Evolutionary conservation across 257 asterid genomes (phyloP), one percentile per base, ranked within the genome.

Genomic region (Plectranthus barbatus): DNA sequence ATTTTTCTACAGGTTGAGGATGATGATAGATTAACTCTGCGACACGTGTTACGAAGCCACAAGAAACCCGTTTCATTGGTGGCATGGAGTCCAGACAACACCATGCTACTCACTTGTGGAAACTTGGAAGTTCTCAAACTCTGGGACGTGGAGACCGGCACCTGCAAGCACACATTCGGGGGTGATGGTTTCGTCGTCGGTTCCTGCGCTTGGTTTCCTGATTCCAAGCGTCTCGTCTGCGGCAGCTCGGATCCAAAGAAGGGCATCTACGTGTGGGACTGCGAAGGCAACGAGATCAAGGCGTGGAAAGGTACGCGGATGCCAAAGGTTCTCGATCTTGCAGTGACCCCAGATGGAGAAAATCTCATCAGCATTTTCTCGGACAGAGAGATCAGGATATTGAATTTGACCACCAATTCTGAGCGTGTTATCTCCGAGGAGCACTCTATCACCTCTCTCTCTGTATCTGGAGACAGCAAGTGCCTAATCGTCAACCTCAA

Each of bases 191-290:
- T 88, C 74, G 59, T 73, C 3, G 84, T 88, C 72, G 83, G 92
- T 74, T 91, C 95, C 26, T 91, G 98, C 70, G 98, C 96, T 60
- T 91, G 98, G 98, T 88, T 91, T 74, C 98, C 96, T 10, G 95
- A 91, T 80, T 91, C 98, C 52, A 83, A 74, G 79, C 79, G 90
- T 52, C 82, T 91, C 19, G 96, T 88, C 61, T 91, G 95, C 66
- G 98, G 98, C 78, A 88, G 96, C 81, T 86, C 94, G 0, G 94
- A 78, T 41, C 89, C 94, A 39, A 86, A 76, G 63, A 91, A 84
- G 67, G 98, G 98, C 64, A 91, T 91, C 60, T 88, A 72, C 86
- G 78, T 84, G 94, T 91, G 96, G 96, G 98, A 88, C 77, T 72
- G 83, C 58, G 90, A 86, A 23, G 98, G 96, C 14, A 84, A 84